Conservation (phyloP, 2,329 filamentous ascomycete species). For the Fusarium fracticaudum region DNA sequence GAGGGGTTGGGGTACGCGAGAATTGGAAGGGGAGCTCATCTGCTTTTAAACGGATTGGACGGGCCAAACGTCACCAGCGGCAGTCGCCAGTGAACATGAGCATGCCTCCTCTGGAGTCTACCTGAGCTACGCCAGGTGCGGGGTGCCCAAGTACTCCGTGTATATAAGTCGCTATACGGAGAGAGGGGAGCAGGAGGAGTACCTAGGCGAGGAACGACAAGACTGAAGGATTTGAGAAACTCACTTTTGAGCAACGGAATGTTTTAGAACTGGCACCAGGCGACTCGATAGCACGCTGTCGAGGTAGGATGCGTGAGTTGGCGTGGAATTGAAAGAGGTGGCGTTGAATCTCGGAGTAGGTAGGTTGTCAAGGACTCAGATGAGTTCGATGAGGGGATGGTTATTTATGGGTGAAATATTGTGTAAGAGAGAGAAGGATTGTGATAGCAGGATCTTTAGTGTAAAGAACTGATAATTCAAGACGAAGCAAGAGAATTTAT, state of each 20-base stretch:
- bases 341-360: not conserved
- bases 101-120: constrained; percentile 1
- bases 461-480: not conserved
- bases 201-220: not conserved
- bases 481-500: not conserved
- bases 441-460: not conserved
- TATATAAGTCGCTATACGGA: constrained; percentile 25
- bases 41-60: constrained; percentile 39
- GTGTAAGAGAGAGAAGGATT: not conserved
- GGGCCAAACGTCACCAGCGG: constrained; percentile 38
- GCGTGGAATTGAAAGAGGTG: not conserved
- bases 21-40: constrained; percentile 21
- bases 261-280: not conserved
- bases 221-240: constrained; percentile 9
- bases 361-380: not conserved
- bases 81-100: constrained; percentile 18
- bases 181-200: not conserved
- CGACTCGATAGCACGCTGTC: not conserved
- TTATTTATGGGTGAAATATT: not conserved
- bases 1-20: constrained; percentile 26
- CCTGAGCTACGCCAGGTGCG: constrained; percentile 18
- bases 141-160: constrained; percentile 37
- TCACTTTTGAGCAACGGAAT: constrained; percentile 26
- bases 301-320: constrained; percentile 7
- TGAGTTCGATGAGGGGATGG: not conserved